Conservation (phyloP, 345 rosid genomes). For the Eucalyptus cloeziana region DNA sequence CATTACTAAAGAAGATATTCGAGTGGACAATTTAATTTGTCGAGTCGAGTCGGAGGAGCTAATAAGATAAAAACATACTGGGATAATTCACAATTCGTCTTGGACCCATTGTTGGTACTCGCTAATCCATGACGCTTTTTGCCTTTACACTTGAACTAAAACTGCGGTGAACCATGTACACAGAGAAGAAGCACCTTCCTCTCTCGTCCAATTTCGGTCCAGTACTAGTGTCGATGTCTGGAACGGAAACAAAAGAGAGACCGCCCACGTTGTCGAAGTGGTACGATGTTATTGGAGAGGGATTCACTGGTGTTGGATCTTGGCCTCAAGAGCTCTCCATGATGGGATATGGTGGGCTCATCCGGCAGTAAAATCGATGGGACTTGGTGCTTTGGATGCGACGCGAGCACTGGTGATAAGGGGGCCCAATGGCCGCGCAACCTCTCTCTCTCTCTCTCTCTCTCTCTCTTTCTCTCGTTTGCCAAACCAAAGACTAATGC, state of each 20-base stretch:
- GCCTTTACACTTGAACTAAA: background rate
- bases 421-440: background rate
- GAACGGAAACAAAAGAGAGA: background rate
- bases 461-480: background rate
- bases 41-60: fast-evolving
- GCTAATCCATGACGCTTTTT: background rate
- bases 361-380: background rate
- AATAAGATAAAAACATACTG: background rate
- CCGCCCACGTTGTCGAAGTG: background rate
- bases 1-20: background rate
- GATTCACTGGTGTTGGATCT: background rate
- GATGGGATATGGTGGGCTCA: background rate
- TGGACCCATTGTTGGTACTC: background rate
- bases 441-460: background rate
- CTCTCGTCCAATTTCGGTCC: background rate
- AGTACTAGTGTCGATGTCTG: background rate
- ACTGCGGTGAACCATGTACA: background rate
- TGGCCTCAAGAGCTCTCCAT: background rate
- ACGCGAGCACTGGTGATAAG: background rate
- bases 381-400: background rate
- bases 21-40: background rate
- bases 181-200: background rate
- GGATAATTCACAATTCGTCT: background rate
- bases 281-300: background rate
- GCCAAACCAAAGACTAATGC: background rate